These are phyloP conservation scores for Exophiala spinifera DNA, from an alignment of 2,329 filamentous ascomycete species.

Conservation along the genomic window DNA sequence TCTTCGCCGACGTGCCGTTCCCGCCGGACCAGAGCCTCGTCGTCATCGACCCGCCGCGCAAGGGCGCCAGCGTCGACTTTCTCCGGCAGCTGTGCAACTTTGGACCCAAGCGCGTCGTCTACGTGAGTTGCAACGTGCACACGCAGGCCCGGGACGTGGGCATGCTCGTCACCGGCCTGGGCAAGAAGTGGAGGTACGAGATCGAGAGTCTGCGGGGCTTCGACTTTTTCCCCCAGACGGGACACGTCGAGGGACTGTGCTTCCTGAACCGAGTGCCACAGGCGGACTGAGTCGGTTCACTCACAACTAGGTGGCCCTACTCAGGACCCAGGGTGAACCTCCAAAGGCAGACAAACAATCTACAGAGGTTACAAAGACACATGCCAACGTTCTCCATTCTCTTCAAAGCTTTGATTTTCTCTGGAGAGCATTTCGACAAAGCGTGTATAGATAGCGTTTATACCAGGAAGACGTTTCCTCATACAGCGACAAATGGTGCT, in stretches of 20 bases:
- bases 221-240: constrained; percentile 92
- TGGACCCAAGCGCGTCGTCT: constrained; percentile 75
- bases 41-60: constrained; percentile 94
- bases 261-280: constrained; percentile 47
- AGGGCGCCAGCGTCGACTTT: constrained; percentile 87
- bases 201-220: constrained; percentile 91
- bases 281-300: too few species aligned
- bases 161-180: constrained; percentile 60
- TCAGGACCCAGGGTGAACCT: too few species aligned
- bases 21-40: constrained; percentile 79
- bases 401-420: too few species aligned
- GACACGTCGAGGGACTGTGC: constrained; percentile 65
- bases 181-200: constrained; percentile 58
- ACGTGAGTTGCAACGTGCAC: constrained; percentile 97
- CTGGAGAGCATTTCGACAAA: too few species aligned
- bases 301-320: too few species aligned
- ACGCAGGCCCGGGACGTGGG: constrained; percentile 94
- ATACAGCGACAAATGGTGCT: too few species aligned
- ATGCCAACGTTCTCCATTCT: not conserved
- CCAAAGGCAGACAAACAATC: too few species aligned
- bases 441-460: not conserved
- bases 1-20: constrained; percentile 76
- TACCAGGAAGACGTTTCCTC: too few species aligned
- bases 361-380: not conserved
- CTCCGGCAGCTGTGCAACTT: constrained; percentile 75